Evolutionary conservation across 495 filamentous ascomycete species (phyloP).

Genomic region (Talaromyces trachyspermus): DNA sequence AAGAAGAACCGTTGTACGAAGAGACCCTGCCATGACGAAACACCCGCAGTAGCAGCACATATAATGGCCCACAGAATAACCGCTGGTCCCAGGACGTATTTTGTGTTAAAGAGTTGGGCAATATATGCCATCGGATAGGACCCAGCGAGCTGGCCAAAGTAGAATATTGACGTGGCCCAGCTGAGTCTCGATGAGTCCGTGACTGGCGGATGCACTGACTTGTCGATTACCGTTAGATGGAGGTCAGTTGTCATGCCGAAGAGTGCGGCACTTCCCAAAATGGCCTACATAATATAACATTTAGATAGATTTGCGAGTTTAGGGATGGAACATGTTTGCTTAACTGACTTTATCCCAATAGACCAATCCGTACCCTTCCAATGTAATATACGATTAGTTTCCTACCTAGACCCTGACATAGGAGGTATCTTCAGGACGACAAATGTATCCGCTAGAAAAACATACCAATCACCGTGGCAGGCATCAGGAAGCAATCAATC

Average conservation of each 20-base stretch:
- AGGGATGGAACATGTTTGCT: too few relatives aligned
- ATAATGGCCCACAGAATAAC: constrained; percentile 62
- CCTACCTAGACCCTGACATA: constrained; percentile 18
- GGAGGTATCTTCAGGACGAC: neutral
- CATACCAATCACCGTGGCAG: constrained; percentile 59
- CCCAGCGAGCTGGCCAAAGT: constrained; percentile 70
- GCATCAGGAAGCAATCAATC: constrained; percentile 65
- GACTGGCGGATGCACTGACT: constrained; percentile 45
- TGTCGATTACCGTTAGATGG: constrained; percentile 42
- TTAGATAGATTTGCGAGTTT: neutral
- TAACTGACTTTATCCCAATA: constrained; percentile 66
- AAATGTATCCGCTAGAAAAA: neutral
- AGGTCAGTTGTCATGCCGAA: constrained; percentile 73
- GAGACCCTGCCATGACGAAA: constrained; percentile 56
- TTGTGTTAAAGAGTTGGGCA: constrained; percentile 56
- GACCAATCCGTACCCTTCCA: constrained; percentile 68
- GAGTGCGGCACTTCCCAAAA: constrained; percentile 61
- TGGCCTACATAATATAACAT: constrained; percentile 40
- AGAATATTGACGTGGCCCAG: constrained; percentile 74
- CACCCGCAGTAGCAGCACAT: constrained; percentile 61
- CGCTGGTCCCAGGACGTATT: constrained; percentile 52
- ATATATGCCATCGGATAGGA: constrained; percentile 65
- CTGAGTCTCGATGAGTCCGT: constrained; percentile 56
- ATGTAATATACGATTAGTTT: too few relatives aligned
- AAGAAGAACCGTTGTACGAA: constrained; percentile 66